Evolutionary conservation across 805 yeast genomes (phyloP).

Genomic region (Candida verbasci): DNA sequence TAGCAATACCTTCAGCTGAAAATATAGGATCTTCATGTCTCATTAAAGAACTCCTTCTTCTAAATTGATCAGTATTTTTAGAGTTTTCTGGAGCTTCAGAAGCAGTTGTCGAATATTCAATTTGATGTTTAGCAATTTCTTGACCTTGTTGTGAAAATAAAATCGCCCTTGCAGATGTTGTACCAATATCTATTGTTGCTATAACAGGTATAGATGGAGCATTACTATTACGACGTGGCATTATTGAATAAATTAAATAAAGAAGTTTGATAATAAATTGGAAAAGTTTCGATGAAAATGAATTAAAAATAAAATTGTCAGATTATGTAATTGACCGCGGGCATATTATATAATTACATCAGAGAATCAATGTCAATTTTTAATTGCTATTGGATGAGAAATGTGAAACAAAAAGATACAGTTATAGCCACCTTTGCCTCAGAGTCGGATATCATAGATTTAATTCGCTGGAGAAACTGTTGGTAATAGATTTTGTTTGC

Average conservation of each 20-base stretch:
- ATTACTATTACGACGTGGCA: slow-evolving; percentile 41
- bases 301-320: too few relatives aligned
- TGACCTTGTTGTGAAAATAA: slow-evolving; percentile 68
- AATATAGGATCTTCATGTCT: slow-evolving; percentile 56
- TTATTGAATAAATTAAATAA: slow-evolving; percentile 8
- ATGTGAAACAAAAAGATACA: too few relatives aligned
- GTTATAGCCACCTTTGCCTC: too few relatives aligned
- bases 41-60: slow-evolving; percentile 38
- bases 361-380: too few relatives aligned
- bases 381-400: too few relatives aligned
- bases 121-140: slow-evolving; percentile 85
- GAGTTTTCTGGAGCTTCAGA: slow-evolving; percentile 44
- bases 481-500: too few relatives aligned
- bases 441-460: too few relatives aligned
- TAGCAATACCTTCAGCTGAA: slow-evolving; percentile 71
- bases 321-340: too few relatives aligned
- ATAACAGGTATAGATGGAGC: slow-evolving; percentile 42
- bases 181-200: slow-evolving; percentile 84
- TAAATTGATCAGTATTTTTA: slow-evolving; percentile 40
- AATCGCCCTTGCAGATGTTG: slow-evolving; percentile 88
- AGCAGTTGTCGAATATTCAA: slow-evolving; percentile 79
- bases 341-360: too few relatives aligned
- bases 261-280: too few relatives aligned
- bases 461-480: too few relatives aligned
- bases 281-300: too few relatives aligned